phyloP scores from a whole-genome alignment of 1,284 basidiomycete species.

The Amylostereum areolatum region DNA sequence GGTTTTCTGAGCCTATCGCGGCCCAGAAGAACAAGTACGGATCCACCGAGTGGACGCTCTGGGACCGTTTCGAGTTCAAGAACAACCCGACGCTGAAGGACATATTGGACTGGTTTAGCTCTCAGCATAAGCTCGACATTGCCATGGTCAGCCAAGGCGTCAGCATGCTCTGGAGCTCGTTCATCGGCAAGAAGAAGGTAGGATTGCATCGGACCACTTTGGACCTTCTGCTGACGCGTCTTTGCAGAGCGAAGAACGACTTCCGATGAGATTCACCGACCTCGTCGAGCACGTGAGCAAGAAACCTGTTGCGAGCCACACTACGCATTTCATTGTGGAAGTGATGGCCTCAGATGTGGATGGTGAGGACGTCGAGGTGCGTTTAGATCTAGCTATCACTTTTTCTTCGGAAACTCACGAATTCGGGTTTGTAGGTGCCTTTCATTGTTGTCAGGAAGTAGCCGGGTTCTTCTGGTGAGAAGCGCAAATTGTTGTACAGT shows the following conservation, averaged over 20 bases:
- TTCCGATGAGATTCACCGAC: slow-evolving; percentile 86
- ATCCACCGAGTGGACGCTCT: slow-evolving; percentile 91
- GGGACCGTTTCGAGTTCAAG: slow-evolving; percentile 95
- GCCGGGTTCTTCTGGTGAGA: too few species aligned
- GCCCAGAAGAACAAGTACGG: slow-evolving; percentile 90
- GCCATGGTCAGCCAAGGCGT: slow-evolving; percentile 97
- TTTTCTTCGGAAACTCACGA: background rate
- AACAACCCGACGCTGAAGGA: slow-evolving; percentile 87
- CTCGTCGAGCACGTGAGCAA: slow-evolving; percentile 93
- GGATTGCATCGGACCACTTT: slow-evolving; percentile 11
- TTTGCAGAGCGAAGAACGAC: slow-evolving; percentile 74
- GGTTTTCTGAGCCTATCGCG: slow-evolving; percentile 96
- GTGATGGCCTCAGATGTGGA: slow-evolving; percentile 91
- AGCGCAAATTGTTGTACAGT: too few species aligned
- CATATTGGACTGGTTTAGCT: slow-evolving; percentile 82
- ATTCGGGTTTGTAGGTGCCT: slow-evolving; percentile 43
- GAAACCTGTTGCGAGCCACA: slow-evolving; percentile 80
- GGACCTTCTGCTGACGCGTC: too few species aligned
- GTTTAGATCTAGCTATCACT: slow-evolving; percentile 6
- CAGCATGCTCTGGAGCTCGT: slow-evolving; percentile 96
- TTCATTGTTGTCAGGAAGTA: slow-evolving; percentile 50
- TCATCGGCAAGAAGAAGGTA: slow-evolving; percentile 88
- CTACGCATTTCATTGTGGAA: slow-evolving; percentile 85
- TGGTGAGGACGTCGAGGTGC: slow-evolving; percentile 82
- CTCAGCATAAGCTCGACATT: slow-evolving; percentile 82